Percentiles rank a stretch among this genome's conserved stretches.
phyloP scores from a whole-genome alignment of 2,329 filamentous ascomycete genomes.

The Calonectria pteridis region DNA sequence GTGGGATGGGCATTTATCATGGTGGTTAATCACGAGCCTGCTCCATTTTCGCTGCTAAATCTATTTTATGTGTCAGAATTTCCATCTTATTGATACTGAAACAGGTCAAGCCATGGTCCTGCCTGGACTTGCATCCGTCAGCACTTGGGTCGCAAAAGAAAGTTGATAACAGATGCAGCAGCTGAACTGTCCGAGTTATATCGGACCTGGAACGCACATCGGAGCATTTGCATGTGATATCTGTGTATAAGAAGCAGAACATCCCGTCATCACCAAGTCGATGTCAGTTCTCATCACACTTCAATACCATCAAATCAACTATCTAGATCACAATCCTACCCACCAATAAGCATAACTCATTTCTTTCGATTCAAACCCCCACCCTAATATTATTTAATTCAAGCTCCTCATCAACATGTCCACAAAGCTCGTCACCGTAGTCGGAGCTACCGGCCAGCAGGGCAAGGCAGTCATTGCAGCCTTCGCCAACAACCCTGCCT shows the following conservation, averaged over 20 bases:
- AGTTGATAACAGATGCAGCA: neutral
- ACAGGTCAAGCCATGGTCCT: neutral
- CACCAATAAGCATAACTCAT: neutral
- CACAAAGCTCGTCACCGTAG: neutral
- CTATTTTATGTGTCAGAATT: neutral
- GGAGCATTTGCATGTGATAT: neutral
- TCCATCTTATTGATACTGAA: neutral
- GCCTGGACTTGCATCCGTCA: neutral
- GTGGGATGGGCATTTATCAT: neutral
- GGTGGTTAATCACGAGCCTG: neutral
- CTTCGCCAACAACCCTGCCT: neutral
- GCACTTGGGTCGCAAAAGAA: neutral
- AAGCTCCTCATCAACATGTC: neutral
- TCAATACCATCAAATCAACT: neutral
- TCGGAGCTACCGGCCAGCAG: conserved; percentile 8
- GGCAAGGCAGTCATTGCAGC: conserved; percentile 10
- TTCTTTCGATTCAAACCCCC: neutral
- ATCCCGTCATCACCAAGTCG: neutral
- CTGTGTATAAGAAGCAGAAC: neutral
- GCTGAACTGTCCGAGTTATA: neutral
- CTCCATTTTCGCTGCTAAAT: neutral
- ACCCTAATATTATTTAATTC: neutral
- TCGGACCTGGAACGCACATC: neutral
- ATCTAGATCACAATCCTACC: neutral
- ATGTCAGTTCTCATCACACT: neutral